These are phyloP conservation scores for Didymella arachidicola DNA, from an alignment of 2,329 filamentous ascomycete species.

Conservation along the genomic window DNA sequence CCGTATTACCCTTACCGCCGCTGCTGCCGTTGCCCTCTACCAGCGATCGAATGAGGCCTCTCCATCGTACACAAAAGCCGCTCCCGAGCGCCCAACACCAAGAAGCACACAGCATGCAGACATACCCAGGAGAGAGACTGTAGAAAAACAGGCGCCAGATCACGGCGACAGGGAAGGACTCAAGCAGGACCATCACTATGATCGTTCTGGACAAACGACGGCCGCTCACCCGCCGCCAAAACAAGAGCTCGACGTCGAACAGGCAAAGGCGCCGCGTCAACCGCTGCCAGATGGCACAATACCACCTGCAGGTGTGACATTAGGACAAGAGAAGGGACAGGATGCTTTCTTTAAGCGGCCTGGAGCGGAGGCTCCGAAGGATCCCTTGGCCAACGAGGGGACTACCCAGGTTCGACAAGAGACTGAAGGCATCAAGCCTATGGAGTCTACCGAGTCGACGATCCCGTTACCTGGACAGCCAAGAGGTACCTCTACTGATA, in stretches of 20 bases:
- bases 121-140: constrained; percentile 44
- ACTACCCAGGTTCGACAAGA: constrained; percentile 19
- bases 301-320: constrained; percentile 47
- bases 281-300: constrained; percentile 62
- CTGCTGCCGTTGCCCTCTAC: constrained; percentile 67
- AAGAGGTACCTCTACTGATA: constrained; percentile 49
- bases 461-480: constrained; percentile 50
- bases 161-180: constrained; percentile 49
- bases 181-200: constrained; percentile 61
- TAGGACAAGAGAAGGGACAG: constrained; percentile 43
- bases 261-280: constrained; percentile 54
- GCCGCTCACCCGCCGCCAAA: constrained; percentile 47
- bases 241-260: constrained; percentile 55
- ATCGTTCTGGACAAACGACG: constrained; percentile 53
- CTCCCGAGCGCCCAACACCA: constrained; percentile 32
- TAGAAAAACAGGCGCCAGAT: constrained; percentile 29
- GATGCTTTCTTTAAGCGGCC: constrained; percentile 47
- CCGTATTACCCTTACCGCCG: constrained; percentile 66
- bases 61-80: constrained; percentile 44
- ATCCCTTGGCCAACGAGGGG: constrained; percentile 44
- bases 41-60: constrained; percentile 63
- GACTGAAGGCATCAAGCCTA: constrained; percentile 45
- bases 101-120: constrained; percentile 30
- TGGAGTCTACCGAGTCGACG: constrained; percentile 51
- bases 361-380: constrained; percentile 47